A percentile compares a stretch with the other conserved stretches of the same genome.
Evolutionary conservation across 2,329 filamentous ascomycete genomes (phyloP).

Genomic region (Coniosporium tulheliwenetii): DNA sequence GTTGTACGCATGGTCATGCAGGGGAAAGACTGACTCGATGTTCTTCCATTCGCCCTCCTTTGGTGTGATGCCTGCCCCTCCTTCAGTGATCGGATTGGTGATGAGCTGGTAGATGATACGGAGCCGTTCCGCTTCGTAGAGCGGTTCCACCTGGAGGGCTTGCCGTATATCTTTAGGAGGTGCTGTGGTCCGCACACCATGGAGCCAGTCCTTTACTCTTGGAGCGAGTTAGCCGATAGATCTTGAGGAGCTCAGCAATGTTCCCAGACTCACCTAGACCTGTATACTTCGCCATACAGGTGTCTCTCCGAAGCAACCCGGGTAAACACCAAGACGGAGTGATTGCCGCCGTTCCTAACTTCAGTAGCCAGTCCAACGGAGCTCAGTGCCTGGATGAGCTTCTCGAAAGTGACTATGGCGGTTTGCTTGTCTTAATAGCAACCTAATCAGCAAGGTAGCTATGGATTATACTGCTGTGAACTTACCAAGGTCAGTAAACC

Average conservation of each 20-base stretch:
- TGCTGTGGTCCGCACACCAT: conserved; percentile 65
- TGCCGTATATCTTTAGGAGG: conserved; percentile 58
- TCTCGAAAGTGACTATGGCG: conserved; percentile 61
- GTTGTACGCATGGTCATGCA: conserved; percentile 35
- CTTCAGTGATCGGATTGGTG: conserved; percentile 29
- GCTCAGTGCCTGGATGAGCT: conserved; percentile 60
- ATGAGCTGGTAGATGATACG: conserved; percentile 72
- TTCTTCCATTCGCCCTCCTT: conserved; percentile 34
- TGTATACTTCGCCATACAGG: conserved; percentile 67
- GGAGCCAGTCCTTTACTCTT: conserved; percentile 85
- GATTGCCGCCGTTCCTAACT: conserved; percentile 63
- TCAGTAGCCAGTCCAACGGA: conserved; percentile 73
- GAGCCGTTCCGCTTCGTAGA: conserved; percentile 77
- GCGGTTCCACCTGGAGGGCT: conserved; percentile 55
- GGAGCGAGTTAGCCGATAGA: conserved; percentile 1
- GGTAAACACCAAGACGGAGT: conserved; percentile 69
- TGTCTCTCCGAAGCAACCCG: conserved; percentile 62
- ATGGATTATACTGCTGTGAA: conserved; percentile 1
- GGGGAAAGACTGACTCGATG: conserved; percentile 32
- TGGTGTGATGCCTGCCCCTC: conserved; percentile 34
- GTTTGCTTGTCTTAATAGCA: conserved; percentile 42
- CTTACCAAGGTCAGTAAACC: conserved; percentile 52
- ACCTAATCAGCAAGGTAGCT: conserved; percentile 4
- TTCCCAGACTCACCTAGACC: conserved; percentile 41
- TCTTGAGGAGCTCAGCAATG: neutral